A percentile compares a stretch with the other conserved stretches of the same genome.
phyloP scores from a whole-genome alignment of 1,139 yeast species.

The Diutina mesorugosa region DNA sequence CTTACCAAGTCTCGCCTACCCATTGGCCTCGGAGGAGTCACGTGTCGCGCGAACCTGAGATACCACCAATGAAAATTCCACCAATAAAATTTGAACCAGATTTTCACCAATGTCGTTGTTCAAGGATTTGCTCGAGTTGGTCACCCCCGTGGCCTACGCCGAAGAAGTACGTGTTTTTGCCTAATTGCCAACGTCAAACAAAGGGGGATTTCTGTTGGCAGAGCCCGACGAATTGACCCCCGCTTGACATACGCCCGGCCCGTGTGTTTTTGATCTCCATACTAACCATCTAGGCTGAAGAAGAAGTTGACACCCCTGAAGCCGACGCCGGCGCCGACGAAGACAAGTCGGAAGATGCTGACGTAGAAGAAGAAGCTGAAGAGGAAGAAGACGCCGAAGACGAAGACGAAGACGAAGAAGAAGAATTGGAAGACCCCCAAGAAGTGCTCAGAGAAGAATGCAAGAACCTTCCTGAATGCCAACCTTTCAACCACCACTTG shows the following conservation, averaged over 20 bases:
- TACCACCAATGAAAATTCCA: neutral
- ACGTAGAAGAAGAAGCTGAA: conserved; percentile 38
- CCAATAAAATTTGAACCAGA: conserved; percentile 1
- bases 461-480: conserved; percentile 54
- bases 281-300: conserved; percentile 10
- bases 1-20: neutral
- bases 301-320: conserved; percentile 14
- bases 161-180: conserved; percentile 44
- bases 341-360: conserved; percentile 22
- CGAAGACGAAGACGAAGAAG: conserved; percentile 72
- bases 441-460: conserved; percentile 60
- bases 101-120: conserved; percentile 34
- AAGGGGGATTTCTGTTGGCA: neutral
- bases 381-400: conserved; percentile 58
- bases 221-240: neutral
- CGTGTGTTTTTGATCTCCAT: conserved; percentile 6
- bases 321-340: conserved; percentile 26
- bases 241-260: neutral
- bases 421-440: conserved; percentile 56
- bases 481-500: conserved; percentile 75
- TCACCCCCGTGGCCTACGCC: conserved; percentile 79
- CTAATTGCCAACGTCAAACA: neutral
- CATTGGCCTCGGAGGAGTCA: neutral
- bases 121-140: conserved; percentile 71
- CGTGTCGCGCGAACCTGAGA: neutral